phyloP scores from a whole-genome alignment of 1,139 yeast genomes.

The Geotrichum macrosporum region DNA sequence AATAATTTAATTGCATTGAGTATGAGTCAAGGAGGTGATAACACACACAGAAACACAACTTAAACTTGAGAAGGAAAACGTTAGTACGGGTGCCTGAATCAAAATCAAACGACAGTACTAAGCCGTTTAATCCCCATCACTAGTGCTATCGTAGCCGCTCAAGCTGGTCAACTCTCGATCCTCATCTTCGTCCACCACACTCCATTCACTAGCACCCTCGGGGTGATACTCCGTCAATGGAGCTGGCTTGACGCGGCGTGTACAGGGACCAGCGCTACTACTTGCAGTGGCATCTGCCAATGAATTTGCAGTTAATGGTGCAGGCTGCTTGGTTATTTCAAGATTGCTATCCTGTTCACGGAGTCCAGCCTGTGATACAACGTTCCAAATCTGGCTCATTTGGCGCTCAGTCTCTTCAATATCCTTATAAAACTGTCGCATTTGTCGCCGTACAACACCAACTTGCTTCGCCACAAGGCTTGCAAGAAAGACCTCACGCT shows the following conservation, averaged over 20 bases:
- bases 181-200: constrained; percentile 29
- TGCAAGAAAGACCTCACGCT: constrained; percentile 20
- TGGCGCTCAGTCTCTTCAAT: constrained; percentile 23
- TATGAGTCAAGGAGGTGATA: too few relatives aligned
- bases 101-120: too few relatives aligned
- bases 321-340: constrained; percentile 2
- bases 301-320: constrained; percentile 7
- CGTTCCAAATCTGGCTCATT: constrained; percentile 21
- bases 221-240: constrained; percentile 15
- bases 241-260: background rate
- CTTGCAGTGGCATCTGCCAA: background rate
- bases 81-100: too few relatives aligned
- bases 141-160: constrained; percentile 29
- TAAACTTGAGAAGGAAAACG: too few relatives aligned
- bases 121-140: constrained; percentile 47
- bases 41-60: too few relatives aligned
- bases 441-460: constrained; percentile 21
- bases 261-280: background rate
- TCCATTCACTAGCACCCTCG: constrained; percentile 27
- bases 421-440: constrained; percentile 23
- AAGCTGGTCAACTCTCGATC: constrained; percentile 27
- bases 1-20: too few relatives aligned
- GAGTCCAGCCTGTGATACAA: constrained; percentile 12
- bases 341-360: constrained; percentile 2
- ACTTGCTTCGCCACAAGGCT: constrained; percentile 23